Evolutionary conservation across 2,329 filamentous ascomycete species (phyloP).

Genomic region (Neodidymelliopsis sp.): DNA sequence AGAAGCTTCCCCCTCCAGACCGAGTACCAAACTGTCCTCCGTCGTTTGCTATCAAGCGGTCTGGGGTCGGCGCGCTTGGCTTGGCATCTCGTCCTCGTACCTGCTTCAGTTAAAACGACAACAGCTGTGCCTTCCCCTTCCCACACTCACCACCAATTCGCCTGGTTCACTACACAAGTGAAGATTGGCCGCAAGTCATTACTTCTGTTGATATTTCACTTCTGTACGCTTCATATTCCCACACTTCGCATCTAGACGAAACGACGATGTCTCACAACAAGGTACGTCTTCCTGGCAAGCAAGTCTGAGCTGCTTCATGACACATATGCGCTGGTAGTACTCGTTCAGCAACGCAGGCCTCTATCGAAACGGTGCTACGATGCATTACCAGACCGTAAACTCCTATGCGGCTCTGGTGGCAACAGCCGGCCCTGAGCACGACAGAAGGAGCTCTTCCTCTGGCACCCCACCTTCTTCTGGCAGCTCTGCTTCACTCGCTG

Average conservation of each 20-base stretch:
- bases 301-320: background rate
- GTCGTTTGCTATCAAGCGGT: background rate
- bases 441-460: slow-evolving; percentile 20
- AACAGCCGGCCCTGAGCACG: slow-evolving; percentile 10
- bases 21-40: background rate
- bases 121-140: background rate
- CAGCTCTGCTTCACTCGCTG: slow-evolving; percentile 18
- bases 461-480: slow-evolving; percentile 19
- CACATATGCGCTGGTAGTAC: slow-evolving; percentile 1
- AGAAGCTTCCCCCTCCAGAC: background rate
- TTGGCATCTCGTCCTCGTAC: slow-evolving; percentile 10
- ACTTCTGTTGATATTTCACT: background rate
- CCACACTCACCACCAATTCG: background rate
- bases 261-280: slow-evolving; percentile 9
- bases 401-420: slow-evolving; percentile 13
- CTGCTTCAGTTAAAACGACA: background rate
- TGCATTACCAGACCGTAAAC: slow-evolving; percentile 10
- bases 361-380: background rate
- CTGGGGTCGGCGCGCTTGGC: background rate
- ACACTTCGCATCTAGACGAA: background rate
- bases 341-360: background rate
- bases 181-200: background rate
- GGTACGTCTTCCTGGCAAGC: background rate
- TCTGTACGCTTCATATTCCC: background rate
- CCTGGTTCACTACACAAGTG: background rate